A percentile compares a stretch with the other conserved stretches of the same genome.
Conservation (phyloP, 2,329 filamentous ascomycete genomes). For the Cylindrodendrum hubeiense region DNA sequence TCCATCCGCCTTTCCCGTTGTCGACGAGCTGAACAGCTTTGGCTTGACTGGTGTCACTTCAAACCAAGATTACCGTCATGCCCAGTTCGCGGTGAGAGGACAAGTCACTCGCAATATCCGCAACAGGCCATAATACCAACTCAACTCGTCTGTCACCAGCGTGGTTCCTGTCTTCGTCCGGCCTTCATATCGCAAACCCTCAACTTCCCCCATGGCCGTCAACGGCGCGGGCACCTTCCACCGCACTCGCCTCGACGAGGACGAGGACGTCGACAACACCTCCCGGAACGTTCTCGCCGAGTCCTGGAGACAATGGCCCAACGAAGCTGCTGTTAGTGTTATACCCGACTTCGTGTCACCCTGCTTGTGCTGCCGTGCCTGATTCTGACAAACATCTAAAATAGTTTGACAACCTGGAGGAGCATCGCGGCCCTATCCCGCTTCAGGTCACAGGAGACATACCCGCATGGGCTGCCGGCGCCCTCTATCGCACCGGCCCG, state of each 20-base stretch:
- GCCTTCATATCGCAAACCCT: neutral
- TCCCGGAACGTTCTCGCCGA: slow-evolving; percentile 44
- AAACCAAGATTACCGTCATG: neutral
- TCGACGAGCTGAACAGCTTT: neutral
- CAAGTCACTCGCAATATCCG: neutral
- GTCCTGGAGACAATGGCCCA: slow-evolving; percentile 60
- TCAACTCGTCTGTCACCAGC: neutral
- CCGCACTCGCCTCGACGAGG: slow-evolving; percentile 46
- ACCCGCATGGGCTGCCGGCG: slow-evolving; percentile 77
- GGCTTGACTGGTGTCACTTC: neutral
- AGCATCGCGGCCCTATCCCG: slow-evolving; percentile 74
- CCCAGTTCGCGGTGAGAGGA: neutral
- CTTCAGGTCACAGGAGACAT: slow-evolving; percentile 75
- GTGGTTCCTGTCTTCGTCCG: neutral
- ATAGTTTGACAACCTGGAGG: slow-evolving; percentile 76
- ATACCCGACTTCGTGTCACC: neutral
- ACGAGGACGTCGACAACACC: slow-evolving; percentile 39
- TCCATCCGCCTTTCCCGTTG: neutral
- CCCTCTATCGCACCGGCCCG: slow-evolving; percentile 81
- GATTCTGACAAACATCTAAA: neutral
- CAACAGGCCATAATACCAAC: neutral
- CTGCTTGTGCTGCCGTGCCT: neutral
- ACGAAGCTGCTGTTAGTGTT: slow-evolving; percentile 58
- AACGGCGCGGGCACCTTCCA: slow-evolving; percentile 42
- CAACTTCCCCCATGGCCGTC: slow-evolving; percentile 38